Evolutionary conservation across 2,329 filamentous ascomycete species (phyloP), one percentile per base, ranked within the genome.

Genomic region (Lasiodiplodia theobromae): DNA sequence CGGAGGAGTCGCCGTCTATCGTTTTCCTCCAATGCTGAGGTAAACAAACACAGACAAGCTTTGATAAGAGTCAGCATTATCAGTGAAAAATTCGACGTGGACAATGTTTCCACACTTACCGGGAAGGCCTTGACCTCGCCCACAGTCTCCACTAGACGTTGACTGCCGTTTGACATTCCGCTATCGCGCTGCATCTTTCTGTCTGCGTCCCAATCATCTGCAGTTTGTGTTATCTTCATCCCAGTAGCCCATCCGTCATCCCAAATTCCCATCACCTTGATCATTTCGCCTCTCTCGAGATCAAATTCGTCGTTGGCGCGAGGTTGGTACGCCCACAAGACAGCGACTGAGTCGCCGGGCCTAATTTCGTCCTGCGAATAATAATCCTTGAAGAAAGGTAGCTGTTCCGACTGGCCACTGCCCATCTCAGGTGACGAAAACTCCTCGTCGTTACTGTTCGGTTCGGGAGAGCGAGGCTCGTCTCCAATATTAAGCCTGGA

Each of bases 231-330:
- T 68, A 97, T 83, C 77, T 96, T 86, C 67, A 97, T 87, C 74
- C 96, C 96, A 1, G 96, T 99, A 12, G 96, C 96, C 96, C 96
- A 99, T 57, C 96, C 96, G 78, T 99, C 96, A 76, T 99, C 96
- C 96, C 96, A 99, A 73, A 99, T 99, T 71, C 96, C 96, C 38
- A 98, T 91, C 16, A 99, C 91, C 82, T 97, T 98, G 76, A 99
- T 87, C 94, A 99, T 97, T 77, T 99, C 96, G 66, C 96, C 96
- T 69, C 96, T 89, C 75, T 98, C 96, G 47, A 99, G 85, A 49
- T 93, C 86, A 76, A 98, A 98, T 77, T 99, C 96, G 75, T 99
- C 96, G 37, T 90, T 89, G 4, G 96, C 96, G 40, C 96, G 92
- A 40, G 96, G 95, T 74, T 97, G 93, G 79, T 99, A 99, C 2